phyloP scores from a whole-genome alignment of 345 rosid genomes.

The Citrus unshiu region DNA sequence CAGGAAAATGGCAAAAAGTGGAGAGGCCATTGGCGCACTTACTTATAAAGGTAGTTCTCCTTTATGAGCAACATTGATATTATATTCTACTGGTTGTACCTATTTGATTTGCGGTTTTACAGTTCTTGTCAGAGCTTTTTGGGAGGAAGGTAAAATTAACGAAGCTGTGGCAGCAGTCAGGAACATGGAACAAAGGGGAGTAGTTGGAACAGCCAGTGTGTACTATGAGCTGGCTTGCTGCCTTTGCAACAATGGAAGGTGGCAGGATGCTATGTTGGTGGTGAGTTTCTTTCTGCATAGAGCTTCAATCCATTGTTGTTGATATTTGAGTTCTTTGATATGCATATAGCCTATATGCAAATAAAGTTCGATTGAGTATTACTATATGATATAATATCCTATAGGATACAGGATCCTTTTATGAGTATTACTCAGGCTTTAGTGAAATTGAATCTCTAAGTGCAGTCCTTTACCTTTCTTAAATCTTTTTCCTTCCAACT shows the following conservation, averaged over 20 bases:
- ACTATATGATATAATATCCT: too few species aligned
- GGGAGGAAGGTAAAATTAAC: slow-evolving; percentile 78
- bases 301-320: not conserved
- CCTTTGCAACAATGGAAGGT: slow-evolving; percentile 75
- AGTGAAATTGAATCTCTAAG: not conserved
- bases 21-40: slow-evolving; percentile 67
- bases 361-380: too few species aligned
- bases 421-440: not conserved
- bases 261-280: slow-evolving; percentile 80
- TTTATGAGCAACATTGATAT: not conserved
- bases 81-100: slow-evolving; percentile 9
- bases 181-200: slow-evolving; percentile 88
- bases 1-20: slow-evolving; percentile 70
- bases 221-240: slow-evolving; percentile 90
- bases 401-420: not conserved
- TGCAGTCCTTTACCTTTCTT: not conserved
- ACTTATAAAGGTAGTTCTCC: slow-evolving; percentile 63
- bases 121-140: slow-evolving; percentile 83
- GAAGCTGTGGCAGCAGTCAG: slow-evolving; percentile 80
- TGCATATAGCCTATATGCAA: not conserved
- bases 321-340: not conserved
- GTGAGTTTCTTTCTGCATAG: slow-evolving; percentile 32
- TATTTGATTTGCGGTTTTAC: slow-evolving; percentile 19
- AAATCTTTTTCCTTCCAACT: not conserved
- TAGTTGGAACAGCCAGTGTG: slow-evolving; percentile 75